Percentiles rank a stretch among this genome's conserved stretches.
phyloP scores from a whole-genome alignment of 768 basidiomycete species.

The Phaeolepiota aurea region DNA sequence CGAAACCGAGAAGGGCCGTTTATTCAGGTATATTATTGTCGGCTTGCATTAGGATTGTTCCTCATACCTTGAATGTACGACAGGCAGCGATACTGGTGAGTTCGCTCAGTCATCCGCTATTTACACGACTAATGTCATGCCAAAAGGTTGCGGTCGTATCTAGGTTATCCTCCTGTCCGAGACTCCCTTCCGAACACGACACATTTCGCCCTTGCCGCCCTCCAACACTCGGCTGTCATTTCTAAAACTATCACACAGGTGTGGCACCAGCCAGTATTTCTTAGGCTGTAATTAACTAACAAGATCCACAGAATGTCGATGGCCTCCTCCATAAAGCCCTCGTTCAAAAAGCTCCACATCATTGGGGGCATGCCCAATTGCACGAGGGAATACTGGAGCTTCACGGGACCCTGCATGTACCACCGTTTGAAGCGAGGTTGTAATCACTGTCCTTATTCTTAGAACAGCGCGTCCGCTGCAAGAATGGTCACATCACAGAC shows the following conservation, averaged over 20 bases:
- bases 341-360: constrained; percentile 15
- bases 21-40: constrained; percentile 52
- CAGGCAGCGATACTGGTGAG: constrained; percentile 80
- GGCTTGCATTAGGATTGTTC: no score
- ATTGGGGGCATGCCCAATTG: constrained; percentile 28
- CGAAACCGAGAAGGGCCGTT: constrained; percentile 53
- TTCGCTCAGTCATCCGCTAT: no score
- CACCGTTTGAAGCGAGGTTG: no score
- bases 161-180: constrained; percentile 85
- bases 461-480: constrained; percentile 73
- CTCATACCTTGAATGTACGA: neutral
- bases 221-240: constrained; percentile 61
- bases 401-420: constrained; percentile 81
- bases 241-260: constrained; percentile 72
- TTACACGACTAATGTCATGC: no score
- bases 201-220: constrained; percentile 79
- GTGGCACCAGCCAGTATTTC: constrained; percentile 7
- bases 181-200: constrained; percentile 81
- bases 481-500: constrained; percentile 57
- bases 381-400: constrained; percentile 61
- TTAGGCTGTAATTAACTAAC: neutral
- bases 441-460: no score
- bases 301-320: constrained; percentile 64
- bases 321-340: constrained; percentile 85
- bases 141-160: constrained; percentile 61